Base-by-base conservation (phyloP, 768 basidiomycete species). In the Sporobolomyces phaffii region DNA sequence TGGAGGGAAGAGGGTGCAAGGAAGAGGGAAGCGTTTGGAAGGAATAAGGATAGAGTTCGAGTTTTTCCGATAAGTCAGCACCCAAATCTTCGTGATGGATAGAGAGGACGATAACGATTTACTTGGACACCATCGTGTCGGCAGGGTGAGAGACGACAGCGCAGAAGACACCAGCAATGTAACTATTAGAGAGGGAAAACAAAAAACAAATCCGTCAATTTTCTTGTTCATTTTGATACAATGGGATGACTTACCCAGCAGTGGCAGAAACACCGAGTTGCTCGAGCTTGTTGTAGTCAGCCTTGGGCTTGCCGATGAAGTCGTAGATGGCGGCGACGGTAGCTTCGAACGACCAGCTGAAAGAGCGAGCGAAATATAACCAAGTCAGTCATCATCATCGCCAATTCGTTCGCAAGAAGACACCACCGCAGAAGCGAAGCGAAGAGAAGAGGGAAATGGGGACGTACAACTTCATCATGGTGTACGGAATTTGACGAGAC, bases 121-220 rank as follows among this genome's bases (percentile, higher is more conserved):
- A 45, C 44, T 45, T 45, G 44, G 44, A 45, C 7, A 73, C 74
- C 74, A 75, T 73, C 36, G 71, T 72, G 53, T 75, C 74, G 31
- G 74, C 74, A 22, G 74, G 73, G 71, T 75, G 73, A 24, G 66
- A 68, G 60, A 72, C 73, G 24, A 72, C 68, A 20, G 73, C 74
- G 73, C 74, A 75, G 73, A 73, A 72, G 71, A 75, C 67, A 62
- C 74, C 74, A 40, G 74, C 74, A 53, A 73, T 73, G 72, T 75
- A 73, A 69, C 72, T 61, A 47, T 2, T 3, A 7, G 43, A 17
- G 22, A 38, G 47, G 17, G 26, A 41, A 36, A 40, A 0, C 20
- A 52, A 34, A 14, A 33, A 2, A 10, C 47, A 31, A 8, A 41
- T 22, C 28, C 26, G 24, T 53, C 14, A 6, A 18, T 28, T 24